Evolutionary conservation across 2,329 filamentous ascomycete species (phyloP).

Genomic region (Stemphylium vesicarium): DNA sequence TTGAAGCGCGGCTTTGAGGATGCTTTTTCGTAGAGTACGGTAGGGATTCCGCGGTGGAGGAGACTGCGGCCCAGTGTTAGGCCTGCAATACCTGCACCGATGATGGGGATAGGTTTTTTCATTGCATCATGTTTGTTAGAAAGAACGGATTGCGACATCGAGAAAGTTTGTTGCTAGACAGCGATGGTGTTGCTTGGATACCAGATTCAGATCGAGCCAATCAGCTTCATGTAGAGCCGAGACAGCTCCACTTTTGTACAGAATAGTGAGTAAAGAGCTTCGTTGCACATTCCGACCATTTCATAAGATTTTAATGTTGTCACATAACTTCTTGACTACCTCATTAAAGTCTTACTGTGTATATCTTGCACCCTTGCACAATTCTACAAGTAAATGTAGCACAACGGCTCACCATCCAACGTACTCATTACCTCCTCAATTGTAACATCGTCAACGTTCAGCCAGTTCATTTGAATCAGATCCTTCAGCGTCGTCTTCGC

Average conservation of each 20-base stretch:
- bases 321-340: too few species aligned
- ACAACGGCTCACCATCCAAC: constrained; percentile 50
- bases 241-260: neutral
- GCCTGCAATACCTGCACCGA: constrained; percentile 56
- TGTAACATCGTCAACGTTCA: constrained; percentile 33
- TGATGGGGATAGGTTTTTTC: constrained; percentile 43
- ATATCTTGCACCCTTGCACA: too few species aligned
- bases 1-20: constrained; percentile 32
- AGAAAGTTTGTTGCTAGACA: neutral
- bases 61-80: constrained; percentile 50
- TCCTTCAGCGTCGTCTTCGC: constrained; percentile 55
- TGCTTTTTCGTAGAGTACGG: constrained; percentile 45
- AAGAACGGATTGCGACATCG: neutral
- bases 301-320: too few species aligned
- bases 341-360: too few species aligned
- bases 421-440: constrained; percentile 51
- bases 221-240: neutral
- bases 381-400: constrained; percentile 51
- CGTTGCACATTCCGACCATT: neutral
- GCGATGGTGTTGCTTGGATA: neutral
- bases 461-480: constrained; percentile 47
- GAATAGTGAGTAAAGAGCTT: neutral
- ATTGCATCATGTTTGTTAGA: constrained; percentile 19
- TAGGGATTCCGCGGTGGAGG: constrained; percentile 37
- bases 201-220: constrained; percentile 1